Evolutionary conservation across 139 green algal species (phyloP).

Genomic region (Penium margaritaceum): DNA sequence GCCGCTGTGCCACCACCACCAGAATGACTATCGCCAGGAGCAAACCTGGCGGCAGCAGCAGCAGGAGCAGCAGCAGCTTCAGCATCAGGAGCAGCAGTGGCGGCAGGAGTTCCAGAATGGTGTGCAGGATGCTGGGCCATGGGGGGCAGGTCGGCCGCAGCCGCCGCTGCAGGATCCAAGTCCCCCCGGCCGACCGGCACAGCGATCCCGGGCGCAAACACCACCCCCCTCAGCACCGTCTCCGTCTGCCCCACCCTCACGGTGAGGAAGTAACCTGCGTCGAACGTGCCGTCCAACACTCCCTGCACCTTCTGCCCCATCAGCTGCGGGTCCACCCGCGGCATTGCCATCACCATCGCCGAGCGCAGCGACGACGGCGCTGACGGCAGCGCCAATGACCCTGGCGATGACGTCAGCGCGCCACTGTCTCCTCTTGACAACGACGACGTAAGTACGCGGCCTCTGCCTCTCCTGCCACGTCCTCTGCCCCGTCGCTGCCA

Average conservation of each 20-base stretch:
- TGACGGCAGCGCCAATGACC: not conserved
- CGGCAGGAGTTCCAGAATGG: not conserved
- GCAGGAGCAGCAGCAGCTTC: not conserved
- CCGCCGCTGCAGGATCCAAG: not conserved
- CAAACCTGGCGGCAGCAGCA: not conserved
- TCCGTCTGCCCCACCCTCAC: conserved; percentile 25
- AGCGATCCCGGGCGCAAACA: conserved; percentile 18
- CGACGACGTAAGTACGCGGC: too few relatives aligned
- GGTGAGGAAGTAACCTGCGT: conserved; percentile 35
- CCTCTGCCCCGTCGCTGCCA: too few relatives aligned
- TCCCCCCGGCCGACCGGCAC: not conserved
- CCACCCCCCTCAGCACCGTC: conserved; percentile 22
- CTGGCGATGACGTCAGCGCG: not conserved
- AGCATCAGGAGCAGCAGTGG: not conserved
- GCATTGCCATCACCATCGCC: not conserved
- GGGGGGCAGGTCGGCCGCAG: not conserved
- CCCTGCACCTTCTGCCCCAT: conserved; percentile 33
- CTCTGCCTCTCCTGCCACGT: too few relatives aligned
- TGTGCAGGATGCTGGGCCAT: not conserved
- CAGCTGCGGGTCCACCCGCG: not conserved
- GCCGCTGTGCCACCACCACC: not conserved
- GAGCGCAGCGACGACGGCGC: not conserved
- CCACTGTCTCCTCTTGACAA: too few relatives aligned
- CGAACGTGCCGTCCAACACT: conserved; percentile 33
- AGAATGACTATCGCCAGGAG: not conserved